Evolutionary conservation across 2,329 filamentous ascomycete species (phyloP), one percentile per base, ranked within the genome.

Genomic region (Cytospora piceicola): DNA sequence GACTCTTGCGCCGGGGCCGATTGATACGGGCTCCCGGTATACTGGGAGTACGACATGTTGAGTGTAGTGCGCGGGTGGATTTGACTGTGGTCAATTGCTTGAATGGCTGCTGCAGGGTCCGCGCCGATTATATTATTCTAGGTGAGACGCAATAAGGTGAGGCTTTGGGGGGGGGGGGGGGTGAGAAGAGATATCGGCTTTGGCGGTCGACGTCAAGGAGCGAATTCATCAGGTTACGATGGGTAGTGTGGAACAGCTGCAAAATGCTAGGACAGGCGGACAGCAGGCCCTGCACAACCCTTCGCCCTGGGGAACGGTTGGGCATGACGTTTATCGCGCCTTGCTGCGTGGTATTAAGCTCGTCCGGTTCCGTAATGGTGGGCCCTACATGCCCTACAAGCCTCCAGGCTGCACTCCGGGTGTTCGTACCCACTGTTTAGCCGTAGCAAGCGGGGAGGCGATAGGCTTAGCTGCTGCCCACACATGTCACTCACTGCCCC

Each of bases 1-100:
- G 49, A 46, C 66, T 66, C 66, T 12, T 63, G 49, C 39, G 66
- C 29, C 32, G 11, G 75, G 73, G 68, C 76, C 74, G 58, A 70
- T 69, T 62, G 70, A 63, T 69, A 74, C 74, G 67, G 58, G 46
- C 61, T 66, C 7, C 66, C 66, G 39, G 66, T 63, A 39, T 69
- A 62, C 49, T 72, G 70, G 46, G 68, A 68, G 67, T 73, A 70
- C 20, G 70, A 71, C 72, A 71, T 75, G 34, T 49, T 69, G 62
- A 24, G 29, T 39, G 34, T 27, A 55, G 56, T 73, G 70, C 64
- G 75, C 9, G 73, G 74, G 63, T 74, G 75, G 56, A 67, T 63
- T 71, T 73, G 69, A 27, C 17, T 27, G 24, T 53, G 53, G 32
- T 58, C 58, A 58, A 65, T 67, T 64, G 66, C 65, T 58, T 53